phyloP scores from a whole-genome alignment of 2,329 filamentous ascomycete genomes.

The Hypoxylon sp. region DNA sequence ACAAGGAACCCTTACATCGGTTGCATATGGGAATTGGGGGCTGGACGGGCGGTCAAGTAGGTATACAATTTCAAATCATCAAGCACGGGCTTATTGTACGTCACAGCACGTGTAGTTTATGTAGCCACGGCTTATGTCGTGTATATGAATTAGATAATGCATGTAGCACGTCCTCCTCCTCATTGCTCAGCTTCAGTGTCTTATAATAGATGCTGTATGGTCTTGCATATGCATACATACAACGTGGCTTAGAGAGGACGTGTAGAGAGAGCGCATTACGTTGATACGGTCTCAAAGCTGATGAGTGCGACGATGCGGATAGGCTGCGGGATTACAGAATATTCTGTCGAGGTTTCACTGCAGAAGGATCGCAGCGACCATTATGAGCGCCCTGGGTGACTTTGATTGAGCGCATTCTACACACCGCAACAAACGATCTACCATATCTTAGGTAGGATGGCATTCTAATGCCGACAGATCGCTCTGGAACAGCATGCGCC shows the following conservation, averaged over 20 bases:
- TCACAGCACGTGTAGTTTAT: constrained; percentile 9
- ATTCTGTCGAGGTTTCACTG: constrained; percentile 19
- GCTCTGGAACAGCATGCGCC: constrained; percentile 25
- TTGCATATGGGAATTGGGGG: constrained; percentile 24
- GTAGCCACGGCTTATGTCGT: background rate
- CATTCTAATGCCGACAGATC: constrained; percentile 23
- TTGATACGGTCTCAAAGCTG: constrained; percentile 10
- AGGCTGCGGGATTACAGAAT: constrained; percentile 1
- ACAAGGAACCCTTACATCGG: constrained; percentile 21
- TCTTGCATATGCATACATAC: constrained; percentile 31
- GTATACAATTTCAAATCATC: constrained; percentile 19
- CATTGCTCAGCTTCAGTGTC: constrained; percentile 17
- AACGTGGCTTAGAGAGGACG: constrained; percentile 21
- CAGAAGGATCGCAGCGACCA: constrained; percentile 30
- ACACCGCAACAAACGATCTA: constrained; percentile 15
- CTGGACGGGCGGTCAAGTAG: constrained; percentile 30
- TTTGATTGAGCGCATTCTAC: constrained; percentile 15
- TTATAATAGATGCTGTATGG: constrained; percentile 10
- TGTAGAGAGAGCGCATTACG: constrained; percentile 1
- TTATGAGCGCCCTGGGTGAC: constrained; percentile 7
- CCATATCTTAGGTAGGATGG: constrained; percentile 17
- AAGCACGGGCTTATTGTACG: constrained; percentile 15
- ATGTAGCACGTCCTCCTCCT: constrained; percentile 2
- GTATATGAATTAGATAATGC: constrained; percentile 9
- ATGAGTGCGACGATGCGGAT: constrained; percentile 8